Evolutionary conservation across 2,329 filamentous ascomycete species (phyloP), one percentile per base, ranked within the genome.

Genomic region (Aspergillus sergii): DNA sequence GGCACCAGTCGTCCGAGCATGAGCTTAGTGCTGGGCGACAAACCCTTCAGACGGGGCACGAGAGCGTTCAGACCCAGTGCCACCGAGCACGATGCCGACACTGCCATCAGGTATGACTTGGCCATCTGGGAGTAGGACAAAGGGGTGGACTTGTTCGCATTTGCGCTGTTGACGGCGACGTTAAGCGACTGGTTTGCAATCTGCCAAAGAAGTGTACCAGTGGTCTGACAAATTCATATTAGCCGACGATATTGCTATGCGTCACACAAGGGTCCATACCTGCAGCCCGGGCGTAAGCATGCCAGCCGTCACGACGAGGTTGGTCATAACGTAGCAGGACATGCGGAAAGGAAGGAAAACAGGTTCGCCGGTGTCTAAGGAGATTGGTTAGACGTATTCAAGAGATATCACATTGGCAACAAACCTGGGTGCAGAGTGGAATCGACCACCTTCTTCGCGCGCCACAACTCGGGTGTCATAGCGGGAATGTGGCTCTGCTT

Each of bases 121-220:
- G 90, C 86, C 66, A 99, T 89, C 69, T 92, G 91, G 26, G 88
- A 87, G 63, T 88, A 90, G 23, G 91, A 91, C 66, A 98, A 86
- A 1, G 94, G 93, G 3, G 93, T 94, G 45, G 93, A 97, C 80
- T 99, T 99, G 86, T 99, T 99, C 67, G 94, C 93, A 78, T 99
- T 99, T 75, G 94, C 92, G 77, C 89, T 93, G 85, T 99, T 99
- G 85, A 99, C 94, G 69, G 93, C 94, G 32, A 99, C 95, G 78
- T 99, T 99, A 72, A 99, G 89, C 14, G 94, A 97, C 82, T 99
- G 95, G 81, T 99, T 99, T 69, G 91, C 88, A 63, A 97, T 88
- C 81, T 99, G 95, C 95, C 95, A 99, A 69, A 90, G 89, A 43
- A 98, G 84, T 6, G 93, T 97, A 58, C 94, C 95, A 48, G 86